A percentile compares a stretch with the other conserved stretches of the same genome.
Evolutionary conservation across 805 yeast genomes (phyloP).

Genomic region (Alloascoidea africana): DNA sequence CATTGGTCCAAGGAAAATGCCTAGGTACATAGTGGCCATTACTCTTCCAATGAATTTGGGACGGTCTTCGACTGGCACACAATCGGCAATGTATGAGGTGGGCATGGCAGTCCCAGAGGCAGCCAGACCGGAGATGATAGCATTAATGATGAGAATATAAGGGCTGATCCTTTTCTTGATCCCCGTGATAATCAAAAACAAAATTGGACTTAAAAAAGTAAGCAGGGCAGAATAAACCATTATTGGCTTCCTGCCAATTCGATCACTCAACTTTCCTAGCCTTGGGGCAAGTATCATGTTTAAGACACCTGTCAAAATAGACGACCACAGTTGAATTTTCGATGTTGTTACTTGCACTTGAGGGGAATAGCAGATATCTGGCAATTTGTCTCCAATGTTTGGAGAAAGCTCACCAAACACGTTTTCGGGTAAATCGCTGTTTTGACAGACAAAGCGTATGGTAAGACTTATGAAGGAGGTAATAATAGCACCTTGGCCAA

Average conservation of each 20-base stretch:
- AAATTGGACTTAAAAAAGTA: not conserved
- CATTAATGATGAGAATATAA: conserved; percentile 20
- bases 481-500: not conserved
- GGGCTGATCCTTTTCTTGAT: conserved; percentile 2
- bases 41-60: conserved; percentile 10
- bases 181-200: not conserved
- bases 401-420: no score
- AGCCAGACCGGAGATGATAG: conserved; percentile 26
- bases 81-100: conserved; percentile 56
- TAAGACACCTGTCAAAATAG: not conserved
- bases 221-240: conserved; percentile 14
- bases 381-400: no score
- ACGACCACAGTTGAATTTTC: not conserved
- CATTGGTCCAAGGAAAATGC: not conserved
- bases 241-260: conserved; percentile 39
- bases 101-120: conserved; percentile 37
- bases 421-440: no score
- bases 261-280: conserved; percentile 44
- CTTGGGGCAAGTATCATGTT: conserved; percentile 10
- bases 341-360: not conserved
- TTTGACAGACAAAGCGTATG: not conserved
- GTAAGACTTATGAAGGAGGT: not conserved
- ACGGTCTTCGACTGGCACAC: conserved; percentile 42
- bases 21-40: not conserved
- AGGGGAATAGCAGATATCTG: not conserved